A percentile compares a stretch with the other conserved stretches of the same genome.
These are phyloP conservation scores for Thyridium curvatum DNA, from an alignment of 2,329 filamentous ascomycete species.

Conservation along the genomic window DNA sequence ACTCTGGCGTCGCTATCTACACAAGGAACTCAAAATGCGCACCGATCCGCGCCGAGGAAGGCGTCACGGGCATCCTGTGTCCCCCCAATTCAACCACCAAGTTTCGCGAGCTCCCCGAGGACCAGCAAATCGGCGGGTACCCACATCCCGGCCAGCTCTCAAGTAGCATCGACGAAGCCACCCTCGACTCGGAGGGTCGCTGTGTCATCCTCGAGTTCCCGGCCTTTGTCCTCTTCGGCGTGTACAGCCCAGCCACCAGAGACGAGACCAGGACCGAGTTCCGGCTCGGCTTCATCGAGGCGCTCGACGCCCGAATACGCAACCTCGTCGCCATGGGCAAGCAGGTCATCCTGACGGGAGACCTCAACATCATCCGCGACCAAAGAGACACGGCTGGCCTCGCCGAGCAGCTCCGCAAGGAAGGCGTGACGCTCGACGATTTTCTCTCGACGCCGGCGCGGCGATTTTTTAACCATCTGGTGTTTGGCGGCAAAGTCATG, in stretches of 20 bases:
- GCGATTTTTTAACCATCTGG: slow-evolving; percentile 78
- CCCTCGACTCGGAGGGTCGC: slow-evolving; percentile 84
- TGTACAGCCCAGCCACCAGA: slow-evolving; percentile 86
- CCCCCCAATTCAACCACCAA: slow-evolving; percentile 63
- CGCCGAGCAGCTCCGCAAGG: slow-evolving; percentile 64
- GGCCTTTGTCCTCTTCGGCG: slow-evolving; percentile 86
- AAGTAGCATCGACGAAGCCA: slow-evolving; percentile 55
- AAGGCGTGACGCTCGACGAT: slow-evolving; percentile 60
- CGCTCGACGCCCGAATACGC: slow-evolving; percentile 75
- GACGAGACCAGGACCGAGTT: slow-evolving; percentile 82
- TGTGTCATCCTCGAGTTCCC: slow-evolving; percentile 90
- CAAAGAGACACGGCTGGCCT: slow-evolving; percentile 72
- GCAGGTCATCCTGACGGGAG: slow-evolving; percentile 77
- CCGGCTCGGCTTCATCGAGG: slow-evolving; percentile 70
- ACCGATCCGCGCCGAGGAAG: slow-evolving; percentile 88
- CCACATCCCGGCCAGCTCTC: slow-evolving; percentile 63
- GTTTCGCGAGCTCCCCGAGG: slow-evolving; percentile 68
- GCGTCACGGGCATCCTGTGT: slow-evolving; percentile 75
- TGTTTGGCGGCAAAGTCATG: slow-evolving; percentile 64
- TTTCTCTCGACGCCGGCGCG: slow-evolving; percentile 68
- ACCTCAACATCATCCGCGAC: slow-evolving; percentile 72
- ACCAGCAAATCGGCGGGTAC: slow-evolving; percentile 84
- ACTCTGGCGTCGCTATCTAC: slow-evolving; percentile 93
- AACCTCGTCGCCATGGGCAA: slow-evolving; percentile 79
- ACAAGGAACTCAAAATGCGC: slow-evolving; percentile 80